Base-by-base conservation (phyloP, 2,329 filamentous ascomycete species). In the Fusarium fracticaudum region DNA sequence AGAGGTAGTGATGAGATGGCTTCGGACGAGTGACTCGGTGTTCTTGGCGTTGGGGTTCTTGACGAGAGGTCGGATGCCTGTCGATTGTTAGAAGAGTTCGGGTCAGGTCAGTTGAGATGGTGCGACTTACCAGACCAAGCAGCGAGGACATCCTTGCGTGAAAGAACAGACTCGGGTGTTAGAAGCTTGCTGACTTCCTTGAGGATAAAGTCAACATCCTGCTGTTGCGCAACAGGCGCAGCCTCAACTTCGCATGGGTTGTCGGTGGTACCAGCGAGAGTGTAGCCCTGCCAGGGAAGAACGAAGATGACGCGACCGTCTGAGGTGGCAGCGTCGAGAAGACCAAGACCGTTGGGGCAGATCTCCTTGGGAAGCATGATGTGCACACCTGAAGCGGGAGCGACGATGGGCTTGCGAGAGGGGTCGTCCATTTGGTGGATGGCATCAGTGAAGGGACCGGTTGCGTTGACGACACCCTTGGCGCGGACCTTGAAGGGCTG, bases 231-330 rank as follows among this genome's bases (percentile, higher is more conserved):
- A 35, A 94, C 84, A 6, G 94, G 94, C 77, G 94, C 89, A 61
- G 86, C 85, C 67, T 89, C 88, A 73, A 96, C 91, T 24, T 87
- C 84, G 63, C 92, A 93, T 7, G 93, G 91, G 65, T 91, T 91
- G 78, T 96, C 93, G 6, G 93, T 96, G 20, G 93, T 96, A 75
- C 93, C 93, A 57, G 94, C 93, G 70, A 96, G 93, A 12, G 94
- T 96, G 85, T 94, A 94, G 61, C 93, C 93, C 82, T 96, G 92
- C 93, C 93, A 96, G 13, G 93, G 93, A 60, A 96, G 86, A 81
- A 96, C 94, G 86, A 96, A 96, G 77, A 96, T 93, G 73, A 96
- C 93, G 79, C 93, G 91, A n/a, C 93, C 93, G 78, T 96, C 93
- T 2, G 93, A 95, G 9, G 71, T 73, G 7, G 94, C 95, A 45